These are phyloP conservation scores for Ehretia macrophylla DNA, from an alignment of 257 asterid genomes.

Conservation along the genomic window DNA sequence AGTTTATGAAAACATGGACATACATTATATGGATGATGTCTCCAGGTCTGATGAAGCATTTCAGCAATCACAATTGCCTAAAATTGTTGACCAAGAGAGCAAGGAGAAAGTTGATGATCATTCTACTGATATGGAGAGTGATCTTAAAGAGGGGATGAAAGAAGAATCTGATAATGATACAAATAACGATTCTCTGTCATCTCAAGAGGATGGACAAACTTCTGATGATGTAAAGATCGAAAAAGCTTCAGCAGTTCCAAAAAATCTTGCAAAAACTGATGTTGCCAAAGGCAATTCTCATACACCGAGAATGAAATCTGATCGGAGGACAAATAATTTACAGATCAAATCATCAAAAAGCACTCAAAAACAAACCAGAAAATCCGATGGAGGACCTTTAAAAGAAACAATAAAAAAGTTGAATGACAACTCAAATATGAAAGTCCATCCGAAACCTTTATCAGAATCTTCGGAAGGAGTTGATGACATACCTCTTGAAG, in stretches of 20 bases:
- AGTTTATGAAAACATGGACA: slow-evolving; percentile 44
- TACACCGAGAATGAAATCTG: slow-evolving; percentile 40
- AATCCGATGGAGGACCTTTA: slow-evolving; percentile 12
- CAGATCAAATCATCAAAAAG: slow-evolving; percentile 31
- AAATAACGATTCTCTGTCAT: slow-evolving; percentile 58
- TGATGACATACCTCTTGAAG: slow-evolving; percentile 24
- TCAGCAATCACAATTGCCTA: slow-evolving; percentile 18
- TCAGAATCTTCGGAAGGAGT: slow-evolving; percentile 52
- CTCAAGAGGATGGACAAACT: slow-evolving; percentile 52
- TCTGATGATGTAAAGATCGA: slow-evolving; percentile 50
- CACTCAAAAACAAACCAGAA: slow-evolving; percentile 31
- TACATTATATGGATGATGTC: slow-evolving; percentile 50
- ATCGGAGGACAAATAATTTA: slow-evolving; percentile 22
- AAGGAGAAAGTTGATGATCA: slow-evolving; percentile 19
- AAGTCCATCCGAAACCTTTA: slow-evolving; percentile 61
- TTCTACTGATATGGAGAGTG: slow-evolving; percentile 23
- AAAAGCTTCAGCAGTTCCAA: background rate
- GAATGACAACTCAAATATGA: slow-evolving; percentile 46
- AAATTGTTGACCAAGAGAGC: slow-evolving; percentile 34
- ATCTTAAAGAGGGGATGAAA: slow-evolving; percentile 18
- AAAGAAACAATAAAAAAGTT: slow-evolving; percentile 31
- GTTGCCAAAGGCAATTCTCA: slow-evolving; percentile 29
- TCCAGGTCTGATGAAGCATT: slow-evolving; percentile 40
- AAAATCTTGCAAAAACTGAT: slow-evolving; percentile 24
- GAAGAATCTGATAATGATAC: slow-evolving; percentile 78